Evolutionary conservation across 305 asterid genomes (phyloP), one percentile per base, ranked within the genome.

Genomic region (Euphrasia arctica): DNA sequence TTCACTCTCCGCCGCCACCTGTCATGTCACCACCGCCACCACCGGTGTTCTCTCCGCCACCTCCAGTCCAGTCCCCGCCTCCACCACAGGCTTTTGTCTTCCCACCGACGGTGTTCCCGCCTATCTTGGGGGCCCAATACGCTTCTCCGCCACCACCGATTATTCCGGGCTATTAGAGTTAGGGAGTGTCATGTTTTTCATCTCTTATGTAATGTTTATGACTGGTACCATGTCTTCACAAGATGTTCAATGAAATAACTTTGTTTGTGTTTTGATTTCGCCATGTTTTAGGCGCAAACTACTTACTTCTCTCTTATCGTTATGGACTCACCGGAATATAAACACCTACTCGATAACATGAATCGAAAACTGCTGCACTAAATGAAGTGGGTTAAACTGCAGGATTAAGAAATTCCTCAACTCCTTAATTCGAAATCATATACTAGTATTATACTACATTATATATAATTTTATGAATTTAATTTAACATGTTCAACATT

Each of bases 81-180:
- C 75, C 74, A 1, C 64, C 71, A 0, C 75, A 75, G n/a, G 70
- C 75, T 8, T 41, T 34, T 41, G 28, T 27, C 3, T 65, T 56
- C 34, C 74, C 80, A 14, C 77, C 80, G 9, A 51, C 65, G 13
- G 18, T 67, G 31, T 25, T 74, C 47, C 76, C 79, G 3, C 60
- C 65, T 15, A 56, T 75, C 28, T 56, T 70, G 56, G 82, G 84
- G 11, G 79, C 68, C 28, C 51, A 61, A 15, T 80, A 80, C 69
- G 14, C 68, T 60, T 73, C 81, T 13, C 84, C 84, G 7, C 84
- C 81, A 22, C 85, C 85, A 7, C 85, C 83, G 13, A 25, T 69
- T 3, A 75, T 81, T 66, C 81, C 76, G 1, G 86, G 86, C 36
- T 76, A 78, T 54, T 54, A 54, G n/a, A 54, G n/a, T 57, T 81